phyloP scores from a whole-genome alignment of 305 asterid species.

The Solanum hybrid region DNA sequence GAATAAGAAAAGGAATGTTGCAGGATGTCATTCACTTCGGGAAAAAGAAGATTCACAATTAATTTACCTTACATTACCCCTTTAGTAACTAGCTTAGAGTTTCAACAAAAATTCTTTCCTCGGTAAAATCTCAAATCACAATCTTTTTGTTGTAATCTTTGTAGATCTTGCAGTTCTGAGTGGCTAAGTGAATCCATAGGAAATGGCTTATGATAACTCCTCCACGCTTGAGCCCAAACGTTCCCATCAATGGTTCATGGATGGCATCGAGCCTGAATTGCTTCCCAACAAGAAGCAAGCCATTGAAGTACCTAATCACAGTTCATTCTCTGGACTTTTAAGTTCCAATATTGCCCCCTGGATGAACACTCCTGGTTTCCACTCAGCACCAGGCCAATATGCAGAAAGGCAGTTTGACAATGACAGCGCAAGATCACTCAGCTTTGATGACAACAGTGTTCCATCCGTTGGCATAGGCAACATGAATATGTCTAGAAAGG shows the following conservation, averaged over 20 bases:
- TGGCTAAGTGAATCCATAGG: neutral
- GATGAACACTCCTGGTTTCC: slow-evolving; percentile 10
- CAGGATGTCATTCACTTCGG: neutral
- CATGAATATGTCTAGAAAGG: slow-evolving; percentile 8
- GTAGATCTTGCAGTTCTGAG: neutral
- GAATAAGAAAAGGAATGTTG: neutral
- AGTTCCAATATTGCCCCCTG: slow-evolving; percentile 9
- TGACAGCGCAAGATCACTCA: slow-evolving; percentile 8
- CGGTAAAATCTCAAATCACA: neutral
- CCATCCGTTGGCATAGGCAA: slow-evolving; percentile 11
- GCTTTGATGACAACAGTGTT: slow-evolving; percentile 12
- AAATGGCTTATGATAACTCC: slow-evolving; percentile 15
- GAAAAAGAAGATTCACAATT: neutral
- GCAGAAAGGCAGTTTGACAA: slow-evolving; percentile 13
- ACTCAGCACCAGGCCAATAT: slow-evolving; percentile 7
- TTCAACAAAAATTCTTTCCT: neutral
- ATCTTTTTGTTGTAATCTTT: neutral
- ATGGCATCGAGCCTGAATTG: slow-evolving; percentile 17
- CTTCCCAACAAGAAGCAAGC: slow-evolving; percentile 19
- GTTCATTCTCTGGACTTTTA: slow-evolving; percentile 15
- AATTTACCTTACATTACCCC: neutral
- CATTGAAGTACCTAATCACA: slow-evolving; percentile 9
- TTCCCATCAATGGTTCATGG: slow-evolving; percentile 22
- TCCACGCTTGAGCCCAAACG: slow-evolving; percentile 15
- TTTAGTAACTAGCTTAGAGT: neutral